Evolutionary conservation across 192 early-diverging fungal species (phyloP).

Genomic region (Podila epicladia): DNA sequence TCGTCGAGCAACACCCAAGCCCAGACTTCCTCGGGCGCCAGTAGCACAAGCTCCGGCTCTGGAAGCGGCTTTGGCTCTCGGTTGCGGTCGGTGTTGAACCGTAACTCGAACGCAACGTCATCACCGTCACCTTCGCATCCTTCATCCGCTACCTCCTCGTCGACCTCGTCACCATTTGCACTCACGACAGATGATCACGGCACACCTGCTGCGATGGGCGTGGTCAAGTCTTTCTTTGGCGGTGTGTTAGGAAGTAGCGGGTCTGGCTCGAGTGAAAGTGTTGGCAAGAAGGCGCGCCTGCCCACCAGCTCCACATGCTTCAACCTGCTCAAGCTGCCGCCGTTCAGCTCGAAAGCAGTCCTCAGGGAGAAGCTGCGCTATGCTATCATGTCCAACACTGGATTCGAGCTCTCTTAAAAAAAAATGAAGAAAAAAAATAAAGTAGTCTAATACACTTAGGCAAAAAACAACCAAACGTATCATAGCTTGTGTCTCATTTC

Average conservation of each 20-base stretch:
- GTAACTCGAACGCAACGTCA: neutral
- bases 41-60: neutral
- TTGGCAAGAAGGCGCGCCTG: constrained; percentile 67
- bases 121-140: neutral
- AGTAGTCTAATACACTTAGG: too few species aligned
- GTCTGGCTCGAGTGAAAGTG: constrained; percentile 27
- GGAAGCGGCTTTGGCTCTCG: constrained; percentile 34
- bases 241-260: constrained; percentile 62
- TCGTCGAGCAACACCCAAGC: too few species aligned
- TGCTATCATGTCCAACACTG: constrained; percentile 74
- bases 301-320: constrained; percentile 55
- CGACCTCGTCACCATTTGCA: constrained; percentile 10
- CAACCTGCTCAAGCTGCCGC: constrained; percentile 39
- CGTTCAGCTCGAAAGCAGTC: constrained; percentile 56
- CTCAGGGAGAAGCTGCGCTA: constrained; percentile 73
- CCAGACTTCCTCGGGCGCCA: too few species aligned
- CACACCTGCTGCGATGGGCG: constrained; percentile 33
- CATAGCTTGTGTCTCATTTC: too few species aligned
- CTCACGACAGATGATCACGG: constrained; percentile 25
- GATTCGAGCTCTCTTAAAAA: constrained; percentile 71
- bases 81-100: constrained; percentile 28
- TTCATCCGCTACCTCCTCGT: constrained; percentile 8
- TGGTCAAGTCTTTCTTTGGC: constrained; percentile 69
- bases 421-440: neutral
- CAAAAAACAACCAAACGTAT: too few species aligned